Base-by-base conservation (phyloP, 371 early-diverging fungal species). In the Actinomucor elegans region DNA sequence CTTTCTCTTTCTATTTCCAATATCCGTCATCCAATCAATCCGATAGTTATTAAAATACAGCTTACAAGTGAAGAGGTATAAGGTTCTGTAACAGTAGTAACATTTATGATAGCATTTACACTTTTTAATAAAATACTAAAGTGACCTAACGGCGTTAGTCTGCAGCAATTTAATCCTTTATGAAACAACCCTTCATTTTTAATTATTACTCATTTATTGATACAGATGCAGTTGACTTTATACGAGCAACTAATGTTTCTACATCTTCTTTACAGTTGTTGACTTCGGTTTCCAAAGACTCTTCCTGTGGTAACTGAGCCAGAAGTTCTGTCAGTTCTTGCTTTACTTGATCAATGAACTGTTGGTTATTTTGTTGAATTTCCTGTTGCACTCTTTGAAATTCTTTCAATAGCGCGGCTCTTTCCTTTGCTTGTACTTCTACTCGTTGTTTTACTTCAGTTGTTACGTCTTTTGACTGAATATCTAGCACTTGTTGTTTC, bases 181-280 rank as follows among this genome's bases (percentile, higher is more conserved):
- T n/a, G n/a, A n/a, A n/a, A n/a, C n/a, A n/a, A n/a, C n/a, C n/a
- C n/a, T n/a, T n/a, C n/a, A n/a, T n/a, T n/a, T n/a, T n/a, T 23
- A 40, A 20, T 12, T 23, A 14, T 41, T 26, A 41, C 41, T 41
- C 41, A n/a, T 41, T 41, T 41, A 41, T 41, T 41, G 41, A 23
- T 5, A 41, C 41, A 14, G 41, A 23, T 24, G 41, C 41, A 41
- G 3, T 41, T 21, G 55, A 48, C n/a, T 63, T 59, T 17, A 66
- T 58, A 35, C 59, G 59, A 14, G 40, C 33, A 21, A 66, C 46
- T 15, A 68, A 48, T 7, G 44, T 57, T 26, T 67, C 42, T 5
- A 65, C 61, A 24, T 66, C 72, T 15, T 65, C 55, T 43, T 57
- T 53, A 38, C 72, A 68, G n/a, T 63, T 44, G 12, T 14, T 28